phyloP scores from a whole-genome alignment of 345 rosid genomes.

The Erysimum cheiranthoides region DNA sequence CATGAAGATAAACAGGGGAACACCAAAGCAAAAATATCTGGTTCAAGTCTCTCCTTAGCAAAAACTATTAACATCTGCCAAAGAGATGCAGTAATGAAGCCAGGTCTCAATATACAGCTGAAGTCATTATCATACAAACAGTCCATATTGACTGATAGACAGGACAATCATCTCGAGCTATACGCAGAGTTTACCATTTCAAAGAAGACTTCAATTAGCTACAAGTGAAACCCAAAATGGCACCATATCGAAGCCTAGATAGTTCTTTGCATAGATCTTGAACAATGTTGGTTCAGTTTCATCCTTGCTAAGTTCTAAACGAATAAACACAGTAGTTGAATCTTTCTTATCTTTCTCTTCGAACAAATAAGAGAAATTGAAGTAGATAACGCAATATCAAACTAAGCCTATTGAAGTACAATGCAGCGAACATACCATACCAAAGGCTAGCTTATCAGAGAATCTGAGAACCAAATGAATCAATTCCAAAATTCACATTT shows the following conservation, averaged over 20 bases:
- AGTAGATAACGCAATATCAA: neutral
- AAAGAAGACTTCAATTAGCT: neutral
- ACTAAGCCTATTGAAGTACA: neutral
- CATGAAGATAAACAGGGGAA: neutral
- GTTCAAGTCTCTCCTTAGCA: neutral
- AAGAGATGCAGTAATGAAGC: neutral
- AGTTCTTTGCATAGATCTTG: neutral
- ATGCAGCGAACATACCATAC: neutral
- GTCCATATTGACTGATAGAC: neutral
- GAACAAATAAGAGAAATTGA: neutral
- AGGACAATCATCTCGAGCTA: neutral
- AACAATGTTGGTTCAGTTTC: neutral
- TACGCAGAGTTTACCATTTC: neutral
- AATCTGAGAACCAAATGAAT: conserved; percentile 10
- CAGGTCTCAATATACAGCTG: neutral
- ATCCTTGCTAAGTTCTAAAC: neutral
- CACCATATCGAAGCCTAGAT: neutral
- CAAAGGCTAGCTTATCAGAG: neutral
- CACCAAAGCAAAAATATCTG: neutral
- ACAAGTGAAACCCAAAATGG: neutral
- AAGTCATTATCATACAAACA: neutral
- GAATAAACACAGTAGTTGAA: neutral
- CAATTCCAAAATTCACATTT: neutral
- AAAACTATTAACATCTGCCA: neutral
- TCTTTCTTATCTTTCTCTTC: neutral